Conservation (phyloP, 2,329 filamentous ascomycete genomes). For the Ophiostoma ulmi region DNA sequence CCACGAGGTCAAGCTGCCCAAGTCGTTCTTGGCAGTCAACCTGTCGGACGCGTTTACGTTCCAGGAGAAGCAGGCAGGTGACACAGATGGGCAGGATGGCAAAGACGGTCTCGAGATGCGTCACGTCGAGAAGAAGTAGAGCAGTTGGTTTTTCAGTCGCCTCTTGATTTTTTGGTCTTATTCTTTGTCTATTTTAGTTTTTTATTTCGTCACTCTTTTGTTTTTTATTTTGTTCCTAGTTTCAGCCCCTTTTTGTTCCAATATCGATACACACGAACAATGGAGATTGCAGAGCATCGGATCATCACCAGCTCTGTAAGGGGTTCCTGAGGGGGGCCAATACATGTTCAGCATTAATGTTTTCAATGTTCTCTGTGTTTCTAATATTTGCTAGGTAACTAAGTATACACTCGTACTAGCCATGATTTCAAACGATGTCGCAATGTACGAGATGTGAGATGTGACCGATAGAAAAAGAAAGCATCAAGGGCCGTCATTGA, state of each 20-base stretch:
- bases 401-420: not conserved
- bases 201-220: not conserved
- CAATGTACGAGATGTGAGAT: not conserved
- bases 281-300: not conserved
- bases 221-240: not conserved
- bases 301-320: not conserved
- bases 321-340: not conserved
- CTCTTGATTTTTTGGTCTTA: not conserved
- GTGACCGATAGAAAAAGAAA: not conserved
- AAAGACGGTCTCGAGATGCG: conserved; percentile 24
- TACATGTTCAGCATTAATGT: not conserved
- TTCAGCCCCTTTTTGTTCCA: no score
- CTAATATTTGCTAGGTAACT: not conserved
- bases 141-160: not conserved
- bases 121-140: not conserved
- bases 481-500: not conserved
- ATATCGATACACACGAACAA: not conserved
- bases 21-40: conserved; percentile 61
- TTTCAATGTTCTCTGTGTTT: not conserved
- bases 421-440: not conserved
- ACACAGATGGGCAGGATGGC: conserved; percentile 36
- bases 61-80: conserved; percentile 50
- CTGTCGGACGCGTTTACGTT: conserved; percentile 58
- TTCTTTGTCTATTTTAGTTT: not conserved
- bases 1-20: conserved; percentile 65